These are phyloP conservation scores for Aspergillus persii DNA, from an alignment of 2,329 filamentous ascomycete species.

Conservation along the genomic window DNA sequence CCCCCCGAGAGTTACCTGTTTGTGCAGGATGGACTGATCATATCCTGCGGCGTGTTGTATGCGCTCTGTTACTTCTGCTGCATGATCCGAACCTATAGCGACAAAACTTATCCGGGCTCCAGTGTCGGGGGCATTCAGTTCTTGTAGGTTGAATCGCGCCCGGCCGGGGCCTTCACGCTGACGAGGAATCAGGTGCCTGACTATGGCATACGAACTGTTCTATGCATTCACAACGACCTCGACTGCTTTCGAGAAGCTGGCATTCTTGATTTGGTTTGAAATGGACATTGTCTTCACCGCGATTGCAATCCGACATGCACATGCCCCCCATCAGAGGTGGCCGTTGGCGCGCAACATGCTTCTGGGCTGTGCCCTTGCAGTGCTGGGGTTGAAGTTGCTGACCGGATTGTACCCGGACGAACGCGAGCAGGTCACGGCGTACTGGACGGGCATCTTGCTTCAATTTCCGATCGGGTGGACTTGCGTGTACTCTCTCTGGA, in stretches of 20 bases:
- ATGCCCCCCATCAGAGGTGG: conserved; percentile 2
- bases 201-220: conserved; percentile 20
- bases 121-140: conserved; percentile 8
- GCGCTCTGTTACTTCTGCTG: conserved; percentile 19
- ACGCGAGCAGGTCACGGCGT: conserved; percentile 20
- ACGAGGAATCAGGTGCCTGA: conserved; percentile 10
- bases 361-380: conserved; percentile 4
- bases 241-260: conserved; percentile 10
- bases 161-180: background rate
- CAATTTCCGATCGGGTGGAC: conserved; percentile 21
- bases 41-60: conserved; percentile 19
- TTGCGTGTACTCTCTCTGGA: conserved; percentile 13
- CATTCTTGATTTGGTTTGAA: conserved; percentile 19
- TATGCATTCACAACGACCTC: conserved; percentile 19
- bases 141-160: conserved; percentile 5
- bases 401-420: conserved; percentile 16
- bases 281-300: conserved; percentile 13
- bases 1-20: conserved; percentile 22
- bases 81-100: conserved; percentile 13
- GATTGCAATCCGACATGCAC: conserved; percentile 10
- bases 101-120: conserved; percentile 13
- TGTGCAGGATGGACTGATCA: conserved; percentile 22
- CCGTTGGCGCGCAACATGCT: conserved; percentile 10
- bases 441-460: conserved; percentile 20
- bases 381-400: conserved; percentile 5